Conservation (phyloP, 768 basidiomycete genomes). For the Guyanaporus albipodus region DNA sequence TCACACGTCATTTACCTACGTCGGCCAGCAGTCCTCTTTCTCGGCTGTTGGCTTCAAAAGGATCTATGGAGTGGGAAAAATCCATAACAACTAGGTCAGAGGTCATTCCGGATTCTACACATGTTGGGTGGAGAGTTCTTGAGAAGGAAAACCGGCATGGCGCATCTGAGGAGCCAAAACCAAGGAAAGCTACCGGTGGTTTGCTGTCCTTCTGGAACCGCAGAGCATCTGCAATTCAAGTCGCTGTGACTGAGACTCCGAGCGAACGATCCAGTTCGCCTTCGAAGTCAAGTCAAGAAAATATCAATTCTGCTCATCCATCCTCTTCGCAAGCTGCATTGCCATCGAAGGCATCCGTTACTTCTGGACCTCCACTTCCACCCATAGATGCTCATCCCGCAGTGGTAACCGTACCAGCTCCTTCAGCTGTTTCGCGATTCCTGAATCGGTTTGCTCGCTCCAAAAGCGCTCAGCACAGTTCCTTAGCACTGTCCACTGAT, state of each 20-base stretch:
- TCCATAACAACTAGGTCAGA: conserved; percentile 55
- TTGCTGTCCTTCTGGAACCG: conserved; percentile 75
- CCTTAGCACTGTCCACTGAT: conserved; percentile 69
- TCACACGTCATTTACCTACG: conserved; percentile 56
- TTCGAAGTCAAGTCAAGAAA: conserved; percentile 32
- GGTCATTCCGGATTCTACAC: conserved; percentile 46
- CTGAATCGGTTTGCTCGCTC: conserved; percentile 67
- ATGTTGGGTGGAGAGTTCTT: conserved; percentile 70
- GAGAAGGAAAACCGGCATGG: conserved; percentile 44
- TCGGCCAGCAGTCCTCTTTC: conserved; percentile 63
- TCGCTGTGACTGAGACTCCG: conserved; percentile 14
- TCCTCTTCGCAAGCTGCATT: conserved; percentile 14
- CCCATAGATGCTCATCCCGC: conserved; percentile 4
- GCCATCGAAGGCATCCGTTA: conserved; percentile 11
- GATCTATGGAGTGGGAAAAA: conserved; percentile 72
- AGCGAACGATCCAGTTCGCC: conserved; percentile 24
- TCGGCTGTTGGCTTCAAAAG: conserved; percentile 65
- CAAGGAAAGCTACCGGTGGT: conserved; percentile 45
- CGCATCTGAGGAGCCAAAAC: conserved; percentile 41
- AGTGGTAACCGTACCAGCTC: conserved; percentile 25
- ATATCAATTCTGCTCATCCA: conserved; percentile 9
- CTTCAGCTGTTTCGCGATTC: conserved; percentile 82
- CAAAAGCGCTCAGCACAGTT: conserved; percentile 40
- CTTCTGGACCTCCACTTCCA: conserved; percentile 11
- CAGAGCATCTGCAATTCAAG: conserved; percentile 27